Evolutionary conservation across 1,284 basidiomycete species (phyloP).

Genomic region (Hemileia vastatrix): DNA sequence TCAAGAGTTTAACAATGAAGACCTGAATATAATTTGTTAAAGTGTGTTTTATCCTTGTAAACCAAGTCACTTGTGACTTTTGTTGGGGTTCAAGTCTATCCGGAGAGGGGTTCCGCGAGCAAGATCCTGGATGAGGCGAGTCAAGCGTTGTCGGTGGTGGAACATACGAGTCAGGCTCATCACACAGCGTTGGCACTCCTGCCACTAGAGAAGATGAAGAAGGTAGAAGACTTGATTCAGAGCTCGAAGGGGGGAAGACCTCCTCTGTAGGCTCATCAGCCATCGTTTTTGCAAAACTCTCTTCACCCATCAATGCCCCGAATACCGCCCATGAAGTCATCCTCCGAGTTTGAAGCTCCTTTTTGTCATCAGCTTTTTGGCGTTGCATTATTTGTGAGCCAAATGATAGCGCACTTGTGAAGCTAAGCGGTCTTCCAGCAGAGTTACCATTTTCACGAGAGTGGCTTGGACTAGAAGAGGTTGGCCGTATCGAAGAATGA

Average conservation of each 20-base stretch:
- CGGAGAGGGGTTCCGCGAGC: not conserved
- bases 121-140: not conserved
- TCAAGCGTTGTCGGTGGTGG: not conserved
- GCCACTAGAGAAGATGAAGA: too few relatives aligned
- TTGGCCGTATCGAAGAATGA: too few relatives aligned
- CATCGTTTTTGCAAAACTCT: not conserved
- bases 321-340: constrained; percentile 14
- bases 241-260: not conserved
- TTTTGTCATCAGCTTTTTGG: too few relatives aligned
- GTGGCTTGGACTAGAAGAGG: too few relatives aligned
- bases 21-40: too few relatives aligned
- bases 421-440: too few relatives aligned
- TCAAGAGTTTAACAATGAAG: too few relatives aligned
- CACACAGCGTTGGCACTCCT: not conserved
- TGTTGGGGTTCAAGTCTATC: not conserved
- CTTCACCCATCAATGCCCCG: constrained; percentile 9
- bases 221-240: not conserved
- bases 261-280: not conserved
- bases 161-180: not conserved
- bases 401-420: too few relatives aligned
- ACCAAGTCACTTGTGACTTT: too few relatives aligned
- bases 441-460: too few relatives aligned
- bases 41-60: too few relatives aligned
- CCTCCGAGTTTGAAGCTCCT: constrained; percentile 9
- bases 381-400: too few relatives aligned